A percentile compares a stretch with the other conserved stretches of the same genome.
These are phyloP conservation scores for Sphagnum fallax DNA, from an alignment of 228 moss, liverwort and hornwort genomes.

Conservation along the genomic window DNA sequence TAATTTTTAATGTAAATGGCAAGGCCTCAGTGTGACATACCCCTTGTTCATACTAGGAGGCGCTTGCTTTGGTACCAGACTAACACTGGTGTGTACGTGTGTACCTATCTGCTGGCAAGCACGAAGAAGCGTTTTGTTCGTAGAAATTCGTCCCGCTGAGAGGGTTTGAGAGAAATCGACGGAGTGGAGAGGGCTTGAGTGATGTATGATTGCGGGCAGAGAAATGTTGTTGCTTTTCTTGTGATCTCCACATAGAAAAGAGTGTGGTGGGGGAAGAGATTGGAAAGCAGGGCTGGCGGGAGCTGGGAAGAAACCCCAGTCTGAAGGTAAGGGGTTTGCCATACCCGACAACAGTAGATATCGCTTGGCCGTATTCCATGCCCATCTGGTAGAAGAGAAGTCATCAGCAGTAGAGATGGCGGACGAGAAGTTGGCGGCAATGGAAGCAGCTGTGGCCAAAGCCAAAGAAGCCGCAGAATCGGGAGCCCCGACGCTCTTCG, in stretches of 20 bases:
- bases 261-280: background rate
- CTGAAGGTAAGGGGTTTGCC: background rate
- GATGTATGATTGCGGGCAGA: too few relatives aligned
- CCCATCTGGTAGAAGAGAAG: slow-evolving; percentile 19
- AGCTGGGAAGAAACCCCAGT: background rate
- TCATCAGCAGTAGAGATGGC: slow-evolving; percentile 5
- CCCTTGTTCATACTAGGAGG: background rate
- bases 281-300: background rate
- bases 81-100: too few relatives aligned
- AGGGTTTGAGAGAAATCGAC: too few relatives aligned
- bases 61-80: too few relatives aligned
- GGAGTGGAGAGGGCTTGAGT: too few relatives aligned
- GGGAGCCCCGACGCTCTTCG: slow-evolving; percentile 66
- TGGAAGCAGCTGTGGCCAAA: slow-evolving; percentile 34
- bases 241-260: background rate
- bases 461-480: slow-evolving; percentile 40
- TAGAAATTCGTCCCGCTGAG: too few relatives aligned
- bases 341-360: slow-evolving; percentile 1
- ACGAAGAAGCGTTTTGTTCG: too few relatives aligned
- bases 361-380: slow-evolving; percentile 29
- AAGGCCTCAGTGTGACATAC: too few relatives aligned
- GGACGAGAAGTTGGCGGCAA: slow-evolving; percentile 36
- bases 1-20: too few relatives aligned
- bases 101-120: too few relatives aligned
- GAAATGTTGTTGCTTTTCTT: too few relatives aligned